Conservation (phyloP, 106 monocot species). For the Platanthera guangdongensis region DNA sequence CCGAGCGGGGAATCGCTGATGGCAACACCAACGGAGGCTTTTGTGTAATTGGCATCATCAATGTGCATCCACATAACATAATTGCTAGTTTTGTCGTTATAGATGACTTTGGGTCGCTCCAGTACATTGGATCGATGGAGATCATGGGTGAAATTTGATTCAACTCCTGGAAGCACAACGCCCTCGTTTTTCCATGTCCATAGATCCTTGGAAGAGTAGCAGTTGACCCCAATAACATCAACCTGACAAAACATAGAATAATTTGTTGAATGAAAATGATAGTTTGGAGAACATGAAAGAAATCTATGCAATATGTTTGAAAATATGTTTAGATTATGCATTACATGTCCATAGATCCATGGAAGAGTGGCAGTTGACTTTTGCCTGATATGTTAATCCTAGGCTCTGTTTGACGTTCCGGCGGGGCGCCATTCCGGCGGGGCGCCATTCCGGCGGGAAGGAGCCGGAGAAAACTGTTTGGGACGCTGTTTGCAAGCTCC, state of each 20-base stretch:
- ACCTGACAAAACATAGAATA: slow-evolving; percentile 35
- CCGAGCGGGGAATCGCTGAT: slow-evolving; percentile 55
- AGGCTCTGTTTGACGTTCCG: too few species aligned
- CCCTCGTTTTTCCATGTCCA: slow-evolving; percentile 92
- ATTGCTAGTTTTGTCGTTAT: slow-evolving; percentile 40
- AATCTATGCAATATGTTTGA: not conserved
- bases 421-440: too few species aligned
- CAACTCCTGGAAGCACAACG: slow-evolving; percentile 47
- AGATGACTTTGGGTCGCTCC: slow-evolving; percentile 89
- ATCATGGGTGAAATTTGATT: slow-evolving; percentile 65
- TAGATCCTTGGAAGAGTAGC: slow-evolving; percentile 90
- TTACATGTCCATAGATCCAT: not conserved
- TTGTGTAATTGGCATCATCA: slow-evolving; percentile 83
- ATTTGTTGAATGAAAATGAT: not conserved
- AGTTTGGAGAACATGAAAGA: not conserved
- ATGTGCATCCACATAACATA: slow-evolving; percentile 99
- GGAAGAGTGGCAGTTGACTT: not conserved
- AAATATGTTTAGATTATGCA: not conserved
- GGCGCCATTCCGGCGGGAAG: too few species aligned
- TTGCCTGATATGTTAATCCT: too few species aligned
- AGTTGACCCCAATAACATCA: slow-evolving; percentile 87
- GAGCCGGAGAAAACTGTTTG: too few species aligned
- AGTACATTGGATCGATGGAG: slow-evolving; percentile 77
- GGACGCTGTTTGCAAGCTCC: too few species aligned
- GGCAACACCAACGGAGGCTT: slow-evolving; percentile 87